Base-by-base conservation (phyloP, 257 asterid genomes). In the Lycium ferocissimum region DNA sequence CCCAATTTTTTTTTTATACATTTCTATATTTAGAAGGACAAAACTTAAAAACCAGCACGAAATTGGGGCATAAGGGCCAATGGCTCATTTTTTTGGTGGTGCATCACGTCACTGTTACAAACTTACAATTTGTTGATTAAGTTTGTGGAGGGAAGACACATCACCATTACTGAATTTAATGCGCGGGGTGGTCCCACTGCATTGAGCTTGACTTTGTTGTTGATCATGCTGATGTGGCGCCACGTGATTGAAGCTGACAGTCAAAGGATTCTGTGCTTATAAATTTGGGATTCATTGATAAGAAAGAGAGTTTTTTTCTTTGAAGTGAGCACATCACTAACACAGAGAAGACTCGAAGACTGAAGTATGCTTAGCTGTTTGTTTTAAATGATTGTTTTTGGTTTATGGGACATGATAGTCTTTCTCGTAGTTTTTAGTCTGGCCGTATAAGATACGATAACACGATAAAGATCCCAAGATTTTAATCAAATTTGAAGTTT, bases 161-260 rank as follows among this genome's bases (percentile, higher is more conserved):
- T 91, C 91, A 88, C 67, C 79, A 59, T 86, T 87, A 15, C 90
- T 88, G 89, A 91, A 90, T 87, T 91, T 89, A 86, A 90, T 82
- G 93, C 82, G 81, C 84, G 83, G 89, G 82, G 76, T 49, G 80
- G 67, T 78, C 80, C 72, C 47, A 66, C 83, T 71, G 76, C 83
- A 45, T 61, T 86, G 33, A 13, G 17, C 82, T 85, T 71, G 83
- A 57, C 78, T 66, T 66, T 66, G n/a, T 66, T 2, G 47, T 33
- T 59, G 47, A 84, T 58, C 82, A 43, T 83, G n/a, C 7, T 81
- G 83, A 83, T 62, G 63, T 81, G 84, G 59, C 5, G 47, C 0
- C 0, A 22, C 17, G 1, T n/a, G 3, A 81, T 40, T 81, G 78
- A 76, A 37, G 1, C n/a, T 20, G 13, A 11, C 13, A 20, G 58